Conservation (phyloP, 257 asterid species). For the Forsythia suspensa region DNA sequence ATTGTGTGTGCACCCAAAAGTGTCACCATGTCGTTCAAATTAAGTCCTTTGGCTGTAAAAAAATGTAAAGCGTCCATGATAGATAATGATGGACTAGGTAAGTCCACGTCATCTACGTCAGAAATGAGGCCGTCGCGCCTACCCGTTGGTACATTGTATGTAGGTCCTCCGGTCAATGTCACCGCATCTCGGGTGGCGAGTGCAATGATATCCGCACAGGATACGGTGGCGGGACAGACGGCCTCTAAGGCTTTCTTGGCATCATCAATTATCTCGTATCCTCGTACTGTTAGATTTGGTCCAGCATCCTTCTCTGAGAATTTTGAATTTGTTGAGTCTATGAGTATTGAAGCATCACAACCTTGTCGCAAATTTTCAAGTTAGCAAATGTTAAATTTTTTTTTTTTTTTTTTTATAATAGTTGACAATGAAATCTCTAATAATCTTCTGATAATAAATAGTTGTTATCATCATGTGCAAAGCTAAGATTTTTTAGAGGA, state of each 20-base stretch:
- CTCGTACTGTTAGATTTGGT: conserved; percentile 33
- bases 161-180: conserved; percentile 59
- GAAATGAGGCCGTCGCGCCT: conserved; percentile 67
- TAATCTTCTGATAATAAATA: too few species aligned
- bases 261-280: conserved; percentile 54
- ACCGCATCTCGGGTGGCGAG: conserved; percentile 77
- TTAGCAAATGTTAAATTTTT: too few species aligned
- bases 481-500: too few species aligned
- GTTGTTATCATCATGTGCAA: too few species aligned
- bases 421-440: too few species aligned
- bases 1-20: conserved; percentile 78
- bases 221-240: conserved; percentile 50
- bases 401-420: too few species aligned
- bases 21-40: conserved; percentile 58
- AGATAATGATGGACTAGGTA: conserved; percentile 52
- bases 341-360: conserved; percentile 41
- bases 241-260: conserved; percentile 53
- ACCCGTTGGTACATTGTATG: conserved; percentile 48
- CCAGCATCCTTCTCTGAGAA: conserved; percentile 34
- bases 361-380: conserved; percentile 16
- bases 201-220: conserved; percentile 72
- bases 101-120: conserved; percentile 31
- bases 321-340: conserved; percentile 27
- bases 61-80: conserved; percentile 30
- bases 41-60: conserved; percentile 45